phyloP scores from a whole-genome alignment of 371 early-diverging fungal genomes.

The Dichotomocladium elegans region DNA sequence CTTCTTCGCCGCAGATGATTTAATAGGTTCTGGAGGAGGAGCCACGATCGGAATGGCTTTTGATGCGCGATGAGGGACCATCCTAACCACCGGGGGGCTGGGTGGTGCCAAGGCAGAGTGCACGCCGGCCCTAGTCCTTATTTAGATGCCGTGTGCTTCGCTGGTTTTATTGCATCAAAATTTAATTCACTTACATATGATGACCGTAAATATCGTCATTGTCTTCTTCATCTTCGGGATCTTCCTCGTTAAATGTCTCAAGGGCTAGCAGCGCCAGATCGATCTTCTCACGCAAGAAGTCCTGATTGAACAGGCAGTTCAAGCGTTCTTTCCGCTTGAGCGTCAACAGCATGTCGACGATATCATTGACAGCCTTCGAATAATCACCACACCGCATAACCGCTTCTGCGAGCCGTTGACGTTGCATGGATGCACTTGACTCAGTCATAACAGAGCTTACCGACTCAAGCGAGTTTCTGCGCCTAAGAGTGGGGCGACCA shows the following conservation, averaged over 20 bases:
- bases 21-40: conserved; percentile 5
- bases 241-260: conserved; percentile 28
- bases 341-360: conserved; percentile 49
- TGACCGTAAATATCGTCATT: conserved; percentile 9
- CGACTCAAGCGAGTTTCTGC: conserved; percentile 40
- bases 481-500: conserved; percentile 30
- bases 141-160: conserved; percentile 1
- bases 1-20: neutral
- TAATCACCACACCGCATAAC: conserved; percentile 36
- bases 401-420: conserved; percentile 36
- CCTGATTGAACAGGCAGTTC: conserved; percentile 46
- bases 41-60: conserved; percentile 38
- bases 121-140: neutral
- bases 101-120: too few relatives aligned
- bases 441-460: conserved; percentile 43
- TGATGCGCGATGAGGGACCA: conserved; percentile 17
- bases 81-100: neutral
- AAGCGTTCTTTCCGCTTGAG: conserved; percentile 46
- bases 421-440: conserved; percentile 32
- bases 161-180: neutral
- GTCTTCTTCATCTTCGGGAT: conserved; percentile 15
- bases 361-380: conserved; percentile 28
- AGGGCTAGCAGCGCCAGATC: conserved; percentile 39
- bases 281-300: conserved; percentile 42
- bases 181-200: conserved; percentile 2